These are phyloP conservation scores for Raffaelea arxii DNA, from an alignment of 2,329 filamentous ascomycete species.

Conservation along the genomic window DNA sequence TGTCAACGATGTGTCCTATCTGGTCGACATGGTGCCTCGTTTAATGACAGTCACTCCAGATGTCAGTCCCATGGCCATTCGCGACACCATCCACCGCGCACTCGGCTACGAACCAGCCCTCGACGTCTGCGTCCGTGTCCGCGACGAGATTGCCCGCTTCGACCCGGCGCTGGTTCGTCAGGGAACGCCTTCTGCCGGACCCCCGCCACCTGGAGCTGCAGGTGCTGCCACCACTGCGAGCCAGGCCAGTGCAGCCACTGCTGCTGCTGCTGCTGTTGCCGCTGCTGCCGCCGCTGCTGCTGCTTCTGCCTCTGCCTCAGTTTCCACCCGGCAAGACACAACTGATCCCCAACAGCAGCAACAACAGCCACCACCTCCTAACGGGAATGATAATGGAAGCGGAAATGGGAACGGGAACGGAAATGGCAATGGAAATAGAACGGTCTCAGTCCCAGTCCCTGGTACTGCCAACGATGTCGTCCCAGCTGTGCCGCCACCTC, in stretches of 20 bases:
- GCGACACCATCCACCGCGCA: conserved; percentile 44
- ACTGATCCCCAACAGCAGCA: conserved; percentile 9
- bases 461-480: too few species aligned
- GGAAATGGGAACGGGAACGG: too few species aligned
- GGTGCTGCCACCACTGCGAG: background rate
- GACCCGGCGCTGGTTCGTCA: conserved; percentile 14
- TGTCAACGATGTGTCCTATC: conserved; percentile 48
- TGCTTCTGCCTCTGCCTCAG: background rate
- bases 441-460: too few species aligned
- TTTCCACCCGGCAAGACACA: conserved; percentile 4
- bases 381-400: background rate
- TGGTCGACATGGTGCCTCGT: conserved; percentile 49
- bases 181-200: background rate
- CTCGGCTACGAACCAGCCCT: conserved; percentile 46
- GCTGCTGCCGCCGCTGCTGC: conserved; percentile 11
- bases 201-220: conserved; percentile 2
- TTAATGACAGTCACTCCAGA: conserved; percentile 49
- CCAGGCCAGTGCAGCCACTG: conserved; percentile 8
- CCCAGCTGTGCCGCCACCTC: too few species aligned
- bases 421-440: too few species aligned
- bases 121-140: conserved; percentile 44
- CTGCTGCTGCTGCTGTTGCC: conserved; percentile 10
- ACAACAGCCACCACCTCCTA: conserved; percentile 1
- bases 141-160: conserved; percentile 44
- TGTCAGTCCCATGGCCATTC: conserved; percentile 49